These are phyloP conservation scores for Exophiala aquamarina DNA, from an alignment of 2,329 filamentous ascomycete genomes.

Conservation along the genomic window DNA sequence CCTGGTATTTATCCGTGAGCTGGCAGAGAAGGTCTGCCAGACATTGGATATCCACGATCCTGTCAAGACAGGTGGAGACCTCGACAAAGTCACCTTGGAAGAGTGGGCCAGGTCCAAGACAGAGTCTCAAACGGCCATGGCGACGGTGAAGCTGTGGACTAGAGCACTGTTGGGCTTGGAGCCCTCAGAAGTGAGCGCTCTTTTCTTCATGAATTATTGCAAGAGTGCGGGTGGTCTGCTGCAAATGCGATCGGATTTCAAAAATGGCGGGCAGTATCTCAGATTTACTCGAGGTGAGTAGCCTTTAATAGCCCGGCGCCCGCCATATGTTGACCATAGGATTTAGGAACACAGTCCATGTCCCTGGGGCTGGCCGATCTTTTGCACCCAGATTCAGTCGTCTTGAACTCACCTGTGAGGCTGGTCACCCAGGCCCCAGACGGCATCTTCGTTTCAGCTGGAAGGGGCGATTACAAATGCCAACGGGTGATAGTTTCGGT, in stretches of 20 bases:
- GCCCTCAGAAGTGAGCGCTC: constrained; percentile 49
- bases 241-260: constrained; percentile 54
- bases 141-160: constrained; percentile 47
- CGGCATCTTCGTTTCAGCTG: constrained; percentile 22
- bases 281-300: constrained; percentile 30
- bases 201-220: constrained; percentile 59
- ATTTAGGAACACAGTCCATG: constrained; percentile 47
- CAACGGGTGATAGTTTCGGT: constrained; percentile 52
- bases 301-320: too few relatives aligned
- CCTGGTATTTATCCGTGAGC: constrained; percentile 36
- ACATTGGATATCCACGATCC: constrained; percentile 31
- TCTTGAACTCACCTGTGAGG: constrained; percentile 32
- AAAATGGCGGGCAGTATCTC: constrained; percentile 55
- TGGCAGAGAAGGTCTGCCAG: constrained; percentile 41
- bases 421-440: constrained; percentile 31
- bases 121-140: constrained; percentile 33
- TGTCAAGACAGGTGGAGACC: constrained; percentile 16
- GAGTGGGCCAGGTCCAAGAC: constrained; percentile 37
- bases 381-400: constrained; percentile 34
- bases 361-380: constrained; percentile 37
- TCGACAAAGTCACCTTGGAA: constrained; percentile 42
- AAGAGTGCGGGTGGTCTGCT: constrained; percentile 53
- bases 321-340: constrained; percentile 1
- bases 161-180: constrained; percentile 54
- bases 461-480: constrained; percentile 32